These are phyloP conservation scores for Globisporangium parvum DNA, from an alignment of 352 stramenopile genomes.

Conservation along the genomic window DNA sequence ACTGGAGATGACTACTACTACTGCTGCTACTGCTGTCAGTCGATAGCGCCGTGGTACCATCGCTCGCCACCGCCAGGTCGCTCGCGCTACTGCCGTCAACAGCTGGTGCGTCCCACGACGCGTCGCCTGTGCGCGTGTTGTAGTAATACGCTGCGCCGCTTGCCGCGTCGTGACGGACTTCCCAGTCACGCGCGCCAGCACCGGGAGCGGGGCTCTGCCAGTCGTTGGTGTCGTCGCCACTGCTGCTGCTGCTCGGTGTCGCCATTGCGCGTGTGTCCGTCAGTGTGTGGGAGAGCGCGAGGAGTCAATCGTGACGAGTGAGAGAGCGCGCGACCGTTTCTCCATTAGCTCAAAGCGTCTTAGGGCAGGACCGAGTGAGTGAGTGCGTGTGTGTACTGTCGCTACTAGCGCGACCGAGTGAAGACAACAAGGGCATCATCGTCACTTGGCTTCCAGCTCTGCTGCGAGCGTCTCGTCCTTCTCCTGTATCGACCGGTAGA, in stretches of 20 bases:
- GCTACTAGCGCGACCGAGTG: too few species aligned
- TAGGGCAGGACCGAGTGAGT: too few species aligned
- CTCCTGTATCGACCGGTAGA: slow-evolving; percentile 23
- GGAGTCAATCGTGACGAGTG: too few species aligned
- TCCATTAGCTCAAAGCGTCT: too few species aligned
- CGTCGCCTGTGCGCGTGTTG: slow-evolving; percentile 45
- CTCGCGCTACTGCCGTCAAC: background rate
- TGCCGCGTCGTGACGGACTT: slow-evolving; percentile 35
- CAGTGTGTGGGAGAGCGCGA: too few species aligned
- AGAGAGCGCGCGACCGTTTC: too few species aligned
- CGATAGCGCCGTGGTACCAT: background rate
- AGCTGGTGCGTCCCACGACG: slow-evolving; percentile 32
- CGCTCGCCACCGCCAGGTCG: background rate
- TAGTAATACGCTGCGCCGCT: slow-evolving; percentile 42
- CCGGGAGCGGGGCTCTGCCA: too few species aligned
- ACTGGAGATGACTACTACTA: slow-evolving; percentile 12
- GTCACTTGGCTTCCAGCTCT: slow-evolving; percentile 65
- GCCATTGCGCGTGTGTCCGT: too few species aligned
- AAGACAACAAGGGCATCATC: slow-evolving; percentile 16
- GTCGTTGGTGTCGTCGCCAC: background rate
- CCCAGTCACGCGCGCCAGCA: slow-evolving; percentile 21
- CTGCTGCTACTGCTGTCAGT: too few species aligned
- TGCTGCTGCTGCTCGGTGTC: background rate
- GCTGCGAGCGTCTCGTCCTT: slow-evolving; percentile 59
- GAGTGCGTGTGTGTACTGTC: too few species aligned